Base-by-base conservation (phyloP, 2,329 filamentous ascomycete species). In the Helotiales sp. region DNA sequence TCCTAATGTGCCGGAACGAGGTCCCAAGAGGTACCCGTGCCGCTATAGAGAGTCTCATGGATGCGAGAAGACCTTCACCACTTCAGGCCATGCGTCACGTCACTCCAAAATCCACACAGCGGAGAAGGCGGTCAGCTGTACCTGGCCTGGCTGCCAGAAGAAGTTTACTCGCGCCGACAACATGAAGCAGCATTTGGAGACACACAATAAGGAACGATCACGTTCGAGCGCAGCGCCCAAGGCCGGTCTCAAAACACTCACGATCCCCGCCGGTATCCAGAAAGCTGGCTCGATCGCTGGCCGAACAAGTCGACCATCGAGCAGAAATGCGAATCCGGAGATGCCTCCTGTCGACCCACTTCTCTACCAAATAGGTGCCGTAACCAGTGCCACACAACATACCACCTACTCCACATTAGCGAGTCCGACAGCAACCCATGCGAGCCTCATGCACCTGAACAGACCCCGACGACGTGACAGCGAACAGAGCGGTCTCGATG, bases 81-180 rank as follows among this genome's bases (percentile, higher is more conserved):
- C 90, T 2, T 93, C 90, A 0, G 90, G 90, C 42, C 90, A 93
- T 68, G 89, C 90, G n/a, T 91, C 90, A 42, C 86, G 90, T 38
- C 90, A 93, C 72, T 89, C 89, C 59, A 92, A 92, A 73, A 92
- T 91, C 69, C 90, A 93, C 76, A 91, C 88, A 1, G 88, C 88
- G 49, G 89, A 91, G 74, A 93, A 93, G 76, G 86, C 86, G 13
- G 87, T 91, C 22, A 83, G 80, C 34, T 87, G 84, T 74, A 80
- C 85, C 30, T 89, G 81, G 67, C 76, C 80, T 0, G 87, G 87
- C 59, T 93, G 89, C 77, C 82, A 84, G 72, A 91, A 91, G 76
- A 89, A 88, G 68, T 93, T 93, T 67, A 91, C 88, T 10, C 87
- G 89, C 63, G 86, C 88, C 66, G 89, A 93, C 78, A 93, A 93